Percentiles rank a stretch among this genome's conserved stretches.
These are phyloP conservation scores for Paraconiothyrium brasiliense DNA, from an alignment of 2,329 filamentous ascomycete genomes.

Conservation along the genomic window DNA sequence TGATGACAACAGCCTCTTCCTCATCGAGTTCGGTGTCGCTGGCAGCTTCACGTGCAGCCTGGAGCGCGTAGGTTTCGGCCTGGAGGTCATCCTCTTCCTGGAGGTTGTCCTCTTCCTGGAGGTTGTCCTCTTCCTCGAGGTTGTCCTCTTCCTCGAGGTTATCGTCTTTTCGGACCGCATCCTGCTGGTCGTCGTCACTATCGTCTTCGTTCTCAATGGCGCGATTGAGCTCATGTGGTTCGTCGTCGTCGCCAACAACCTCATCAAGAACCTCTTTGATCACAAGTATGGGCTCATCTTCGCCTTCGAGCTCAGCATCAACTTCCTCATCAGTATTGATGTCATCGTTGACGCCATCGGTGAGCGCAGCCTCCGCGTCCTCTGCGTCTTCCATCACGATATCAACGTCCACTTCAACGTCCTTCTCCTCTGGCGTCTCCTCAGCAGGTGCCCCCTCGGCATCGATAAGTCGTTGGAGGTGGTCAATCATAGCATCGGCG, in stretches of 20 bases:
- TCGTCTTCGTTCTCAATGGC: neutral
- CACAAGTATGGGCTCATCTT: neutral
- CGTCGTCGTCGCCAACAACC: neutral
- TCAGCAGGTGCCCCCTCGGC: slow-evolving; percentile 1
- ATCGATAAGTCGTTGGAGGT: slow-evolving; percentile 23
- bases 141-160: neutral
- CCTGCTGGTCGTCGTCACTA: neutral
- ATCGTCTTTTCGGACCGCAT: neutral
- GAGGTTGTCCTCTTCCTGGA: neutral
- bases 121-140: neutral
- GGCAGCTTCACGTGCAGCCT: neutral
- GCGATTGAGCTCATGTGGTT: neutral
- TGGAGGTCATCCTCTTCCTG: neutral
- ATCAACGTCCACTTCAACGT: neutral
- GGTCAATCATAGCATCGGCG: slow-evolving; percentile 27
- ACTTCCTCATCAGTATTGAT: neutral
- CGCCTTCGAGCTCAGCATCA: neutral
- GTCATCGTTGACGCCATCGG: neutral
- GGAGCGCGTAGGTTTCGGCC: neutral
- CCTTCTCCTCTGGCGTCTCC: neutral
- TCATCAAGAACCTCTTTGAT: slow-evolving; percentile 1
- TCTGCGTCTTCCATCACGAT: slow-evolving; percentile 2
- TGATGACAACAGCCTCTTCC: neutral
- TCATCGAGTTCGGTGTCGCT: slow-evolving; percentile 1
- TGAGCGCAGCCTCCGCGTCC: neutral